A percentile compares a stretch with the other conserved stretches of the same genome.
These are phyloP conservation scores for Lagenidium giganteum DNA, from an alignment of 352 stramenopile species.

Conservation along the genomic window DNA sequence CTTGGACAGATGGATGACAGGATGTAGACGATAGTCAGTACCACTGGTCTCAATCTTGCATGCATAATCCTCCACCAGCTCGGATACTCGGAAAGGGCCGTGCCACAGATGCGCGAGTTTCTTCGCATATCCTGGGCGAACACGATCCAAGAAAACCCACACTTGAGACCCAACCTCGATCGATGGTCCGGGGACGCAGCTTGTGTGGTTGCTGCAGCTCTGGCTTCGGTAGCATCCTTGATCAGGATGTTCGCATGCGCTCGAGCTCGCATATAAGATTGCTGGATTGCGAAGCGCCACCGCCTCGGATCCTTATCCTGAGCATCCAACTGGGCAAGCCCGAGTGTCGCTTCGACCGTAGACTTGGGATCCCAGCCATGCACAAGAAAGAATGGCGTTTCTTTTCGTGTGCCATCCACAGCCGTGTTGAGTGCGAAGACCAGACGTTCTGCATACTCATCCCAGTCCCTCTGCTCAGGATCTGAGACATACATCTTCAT, in stretches of 20 bases:
- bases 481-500: neutral
- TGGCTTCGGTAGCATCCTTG: too few relatives aligned
- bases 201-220: too few relatives aligned
- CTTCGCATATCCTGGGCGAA: too few relatives aligned
- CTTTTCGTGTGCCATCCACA: neutral
- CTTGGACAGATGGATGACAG: too few relatives aligned
- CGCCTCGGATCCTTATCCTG: neutral
- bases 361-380: slow-evolving; percentile 13
- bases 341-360: slow-evolving; percentile 2
- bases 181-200: too few relatives aligned
- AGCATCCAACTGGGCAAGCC: neutral
- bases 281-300: slow-evolving; percentile 1
- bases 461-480: slow-evolving; percentile 12
- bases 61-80: slow-evolving; percentile 2
- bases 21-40: too few relatives aligned
- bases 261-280: slow-evolving; percentile 3
- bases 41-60: too few relatives aligned
- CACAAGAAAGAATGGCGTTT: slow-evolving; percentile 16
- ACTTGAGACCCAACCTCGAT: slow-evolving; percentile 14
- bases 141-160: slow-evolving; percentile 20
- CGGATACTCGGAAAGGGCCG: slow-evolving; percentile 13
- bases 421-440: slow-evolving; percentile 16
- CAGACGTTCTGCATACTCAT: slow-evolving; percentile 11
- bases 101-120: slow-evolving; percentile 23
- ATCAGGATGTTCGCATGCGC: neutral